phyloP scores from a whole-genome alignment of 805 yeast species.

The Spathaspora passalidarum region DNA sequence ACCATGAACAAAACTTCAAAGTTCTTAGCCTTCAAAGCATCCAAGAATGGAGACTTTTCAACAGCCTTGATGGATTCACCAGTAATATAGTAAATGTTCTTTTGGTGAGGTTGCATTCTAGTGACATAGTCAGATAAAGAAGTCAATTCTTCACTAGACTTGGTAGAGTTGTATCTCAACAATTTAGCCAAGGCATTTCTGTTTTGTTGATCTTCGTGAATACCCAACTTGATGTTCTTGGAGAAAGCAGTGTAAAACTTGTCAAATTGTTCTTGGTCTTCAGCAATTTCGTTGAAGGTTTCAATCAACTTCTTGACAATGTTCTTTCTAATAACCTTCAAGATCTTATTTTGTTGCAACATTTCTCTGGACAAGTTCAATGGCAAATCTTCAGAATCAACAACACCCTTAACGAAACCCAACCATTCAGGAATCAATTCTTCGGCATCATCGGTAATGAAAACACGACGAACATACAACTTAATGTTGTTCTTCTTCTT shows the following conservation, averaged over 20 bases:
- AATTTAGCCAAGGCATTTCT: constrained; percentile 93
- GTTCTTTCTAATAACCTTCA: constrained; percentile 99
- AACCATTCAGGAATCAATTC: constrained; percentile 99
- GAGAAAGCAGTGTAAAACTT: constrained; percentile 97
- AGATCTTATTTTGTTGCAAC: constrained; percentile 99
- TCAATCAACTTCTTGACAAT: constrained; percentile 97
- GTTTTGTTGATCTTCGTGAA: constrained; percentile 98
- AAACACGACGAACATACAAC: constrained; percentile 98
- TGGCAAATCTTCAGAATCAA: constrained; percentile 99
- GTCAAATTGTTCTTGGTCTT: constrained; percentile 97
- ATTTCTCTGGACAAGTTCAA: constrained; percentile 99
- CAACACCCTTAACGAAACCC: constrained; percentile 97
- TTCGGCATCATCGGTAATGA: constrained; percentile 99
- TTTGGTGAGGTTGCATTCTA: constrained; percentile 99
- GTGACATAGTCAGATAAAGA: constrained; percentile 96
- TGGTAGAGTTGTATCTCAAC: constrained; percentile 95
- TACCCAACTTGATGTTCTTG: constrained; percentile 97
- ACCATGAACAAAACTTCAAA: constrained; percentile 96
- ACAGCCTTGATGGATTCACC: constrained; percentile 98
- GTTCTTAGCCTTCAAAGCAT: constrained; percentile 96
- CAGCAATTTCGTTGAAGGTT: constrained; percentile 98
- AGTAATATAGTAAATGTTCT: constrained; percentile 98
- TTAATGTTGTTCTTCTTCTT: constrained; percentile 99
- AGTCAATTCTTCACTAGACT: constrained; percentile 89
- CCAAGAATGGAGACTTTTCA: constrained; percentile 98